Conservation (phyloP, 805 yeast species). For the Lipomyces kockii region DNA sequence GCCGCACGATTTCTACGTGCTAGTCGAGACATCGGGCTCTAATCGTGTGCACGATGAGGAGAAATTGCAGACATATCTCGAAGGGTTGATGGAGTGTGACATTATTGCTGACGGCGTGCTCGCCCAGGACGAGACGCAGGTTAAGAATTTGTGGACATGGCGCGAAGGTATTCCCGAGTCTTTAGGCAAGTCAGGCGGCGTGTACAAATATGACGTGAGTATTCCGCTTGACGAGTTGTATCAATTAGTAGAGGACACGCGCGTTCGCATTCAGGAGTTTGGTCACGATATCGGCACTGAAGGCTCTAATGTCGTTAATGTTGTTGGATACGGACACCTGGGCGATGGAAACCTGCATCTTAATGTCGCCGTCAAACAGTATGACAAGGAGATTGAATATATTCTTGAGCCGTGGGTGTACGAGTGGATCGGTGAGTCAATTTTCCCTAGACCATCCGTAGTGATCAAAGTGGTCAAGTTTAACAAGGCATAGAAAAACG, state of each 20-base stretch:
- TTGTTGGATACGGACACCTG: slow-evolving; percentile 96
- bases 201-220: slow-evolving; percentile 95
- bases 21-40: slow-evolving; percentile 96
- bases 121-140: slow-evolving; percentile 92
- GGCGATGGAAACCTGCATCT: slow-evolving; percentile 97
- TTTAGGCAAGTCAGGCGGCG: slow-evolving; percentile 84
- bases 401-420: slow-evolving; percentile 92
- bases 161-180: slow-evolving; percentile 94
- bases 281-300: slow-evolving; percentile 59
- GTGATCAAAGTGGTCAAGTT: neutral
- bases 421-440: slow-evolving; percentile 68
- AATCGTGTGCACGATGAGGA: slow-evolving; percentile 91
- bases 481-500: slow-evolving; percentile 48
- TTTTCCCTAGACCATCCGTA: neutral
- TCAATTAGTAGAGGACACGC: slow-evolving; percentile 78
- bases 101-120: slow-evolving; percentile 90
- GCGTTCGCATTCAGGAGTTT: slow-evolving; percentile 59
- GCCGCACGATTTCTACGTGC: slow-evolving; percentile 83
- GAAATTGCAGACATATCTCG: slow-evolving; percentile 84
- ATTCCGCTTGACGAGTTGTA: slow-evolving; percentile 82
- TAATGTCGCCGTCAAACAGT: slow-evolving; percentile 87
- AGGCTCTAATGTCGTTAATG: slow-evolving; percentile 66
- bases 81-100: slow-evolving; percentile 80
- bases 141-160: slow-evolving; percentile 88
- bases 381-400: slow-evolving; percentile 76